Evolutionary conservation across 192 early-diverging fungal genomes (phyloP).

Genomic region (Podila verticillata): DNA sequence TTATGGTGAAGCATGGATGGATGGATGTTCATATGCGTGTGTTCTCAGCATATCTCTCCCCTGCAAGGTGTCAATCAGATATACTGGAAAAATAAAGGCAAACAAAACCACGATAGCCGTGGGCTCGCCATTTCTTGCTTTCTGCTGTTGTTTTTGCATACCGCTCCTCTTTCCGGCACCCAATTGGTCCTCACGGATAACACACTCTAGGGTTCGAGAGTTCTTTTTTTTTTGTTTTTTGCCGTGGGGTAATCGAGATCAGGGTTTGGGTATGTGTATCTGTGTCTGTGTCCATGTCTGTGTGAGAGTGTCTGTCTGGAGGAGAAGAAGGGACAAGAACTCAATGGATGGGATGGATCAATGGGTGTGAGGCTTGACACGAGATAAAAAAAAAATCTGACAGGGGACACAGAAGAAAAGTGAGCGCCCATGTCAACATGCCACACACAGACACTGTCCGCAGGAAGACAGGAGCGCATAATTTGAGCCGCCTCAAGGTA

Average conservation of each 20-base stretch:
- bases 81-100: background rate
- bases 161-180: background rate
- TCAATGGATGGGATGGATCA: no score
- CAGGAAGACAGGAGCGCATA: no score
- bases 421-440: no score
- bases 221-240: background rate
- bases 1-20: background rate
- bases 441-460: no score
- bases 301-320: background rate
- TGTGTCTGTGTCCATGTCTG: background rate
- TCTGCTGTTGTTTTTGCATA: background rate
- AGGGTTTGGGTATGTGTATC: background rate
- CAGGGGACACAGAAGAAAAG: no score
- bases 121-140: background rate
- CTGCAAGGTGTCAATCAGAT: background rate
- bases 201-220: background rate
- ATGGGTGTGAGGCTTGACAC: no score
- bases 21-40: background rate
- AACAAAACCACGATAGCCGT: background rate
- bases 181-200: slow-evolving; percentile 1
- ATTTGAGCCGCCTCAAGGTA: no score
- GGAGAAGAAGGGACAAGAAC: background rate
- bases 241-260: background rate
- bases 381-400: no score
- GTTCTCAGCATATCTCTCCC: background rate